Evolutionary conservation across 805 yeast species (phyloP).

Genomic region (Candida succiphila): DNA sequence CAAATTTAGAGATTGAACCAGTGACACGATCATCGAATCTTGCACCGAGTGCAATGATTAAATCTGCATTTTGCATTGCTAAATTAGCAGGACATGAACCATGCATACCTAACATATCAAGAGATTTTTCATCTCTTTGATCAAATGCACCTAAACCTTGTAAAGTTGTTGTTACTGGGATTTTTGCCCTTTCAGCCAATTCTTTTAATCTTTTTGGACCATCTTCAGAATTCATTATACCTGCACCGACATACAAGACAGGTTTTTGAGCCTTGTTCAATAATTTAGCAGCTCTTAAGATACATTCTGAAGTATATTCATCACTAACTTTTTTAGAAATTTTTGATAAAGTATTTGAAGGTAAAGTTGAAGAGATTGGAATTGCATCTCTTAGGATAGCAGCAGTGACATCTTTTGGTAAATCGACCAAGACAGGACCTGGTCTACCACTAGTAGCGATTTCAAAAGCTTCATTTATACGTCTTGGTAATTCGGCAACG

Average conservation of each 20-base stretch:
- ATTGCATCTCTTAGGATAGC: slow-evolving; percentile 79
- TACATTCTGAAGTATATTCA: slow-evolving; percentile 65
- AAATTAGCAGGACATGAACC: slow-evolving; percentile 92
- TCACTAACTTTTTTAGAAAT: slow-evolving; percentile 62
- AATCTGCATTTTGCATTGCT: slow-evolving; percentile 89
- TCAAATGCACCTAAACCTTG: slow-evolving; percentile 94
- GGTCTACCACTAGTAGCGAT: slow-evolving; percentile 95
- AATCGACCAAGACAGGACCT: slow-evolving; percentile 95
- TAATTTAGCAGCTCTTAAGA: slow-evolving; percentile 67
- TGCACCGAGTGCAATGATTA: slow-evolving; percentile 91
- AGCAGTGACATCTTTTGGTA: slow-evolving; percentile 97
- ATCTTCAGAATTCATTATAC: slow-evolving; percentile 68
- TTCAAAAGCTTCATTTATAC: slow-evolving; percentile 97
- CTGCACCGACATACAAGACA: slow-evolving; percentile 84
- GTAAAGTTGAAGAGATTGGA: slow-evolving; percentile 71
- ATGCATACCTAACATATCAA: slow-evolving; percentile 98
- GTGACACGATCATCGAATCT: slow-evolving; percentile 99
- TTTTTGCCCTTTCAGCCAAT: slow-evolving; percentile 80
- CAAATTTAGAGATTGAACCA: slow-evolving; percentile 74
- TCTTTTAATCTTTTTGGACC: slow-evolving; percentile 76
- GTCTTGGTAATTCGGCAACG: slow-evolving; percentile 87
- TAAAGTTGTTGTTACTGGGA: slow-evolving; percentile 93
- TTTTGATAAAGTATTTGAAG: slow-evolving; percentile 59
- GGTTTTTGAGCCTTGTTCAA: slow-evolving; percentile 82
- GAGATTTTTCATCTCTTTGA: slow-evolving; percentile 80